A percentile compares a stretch with the other conserved stretches of the same genome.
Evolutionary conservation across 176 grass and related monocot species (phyloP).

Genomic region (Urochloa ruziziensis): DNA sequence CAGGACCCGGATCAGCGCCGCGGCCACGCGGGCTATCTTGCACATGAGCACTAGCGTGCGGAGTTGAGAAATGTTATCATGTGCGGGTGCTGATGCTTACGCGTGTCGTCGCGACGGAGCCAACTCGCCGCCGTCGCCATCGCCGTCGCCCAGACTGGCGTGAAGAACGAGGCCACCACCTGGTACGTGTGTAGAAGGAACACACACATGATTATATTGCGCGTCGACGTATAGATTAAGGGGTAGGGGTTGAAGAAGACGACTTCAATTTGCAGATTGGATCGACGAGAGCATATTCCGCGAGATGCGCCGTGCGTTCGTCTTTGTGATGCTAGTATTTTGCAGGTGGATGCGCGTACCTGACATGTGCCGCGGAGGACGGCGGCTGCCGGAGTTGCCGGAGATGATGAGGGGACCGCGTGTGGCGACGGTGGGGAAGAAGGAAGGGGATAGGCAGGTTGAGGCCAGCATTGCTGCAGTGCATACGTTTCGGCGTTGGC

Average conservation of each 20-base stretch:
- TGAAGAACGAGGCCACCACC: not conserved
- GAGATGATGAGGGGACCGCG: not conserved
- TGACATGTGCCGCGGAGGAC: constrained; percentile 10
- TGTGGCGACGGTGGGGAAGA: not conserved
- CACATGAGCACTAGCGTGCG: constrained; percentile 22
- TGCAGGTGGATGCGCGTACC: not conserved
- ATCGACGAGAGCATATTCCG: not conserved
- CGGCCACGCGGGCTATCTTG: not conserved
- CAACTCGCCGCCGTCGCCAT: not conserved
- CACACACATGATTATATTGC: not conserved
- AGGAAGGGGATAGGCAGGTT: constrained; percentile 20
- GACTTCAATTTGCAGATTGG: not conserved
- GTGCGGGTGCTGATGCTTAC: constrained; percentile 29
- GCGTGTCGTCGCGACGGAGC: constrained; percentile 6
- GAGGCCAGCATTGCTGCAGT: constrained; percentile 29
- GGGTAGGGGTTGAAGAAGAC: constrained; percentile 6
- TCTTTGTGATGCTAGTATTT: not conserved
- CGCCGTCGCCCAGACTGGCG: not conserved
- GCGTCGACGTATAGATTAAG: not conserved
- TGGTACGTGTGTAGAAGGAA: not conserved
- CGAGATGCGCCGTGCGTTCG: not conserved
- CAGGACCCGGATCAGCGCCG: constrained; percentile 3
- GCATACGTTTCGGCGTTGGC: not conserved
- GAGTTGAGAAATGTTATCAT: not conserved
- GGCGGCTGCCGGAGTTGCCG: not conserved